Evolutionary conservation across 2,329 filamentous ascomycete genomes (phyloP).

Genomic region (Fusarium devonianum): DNA sequence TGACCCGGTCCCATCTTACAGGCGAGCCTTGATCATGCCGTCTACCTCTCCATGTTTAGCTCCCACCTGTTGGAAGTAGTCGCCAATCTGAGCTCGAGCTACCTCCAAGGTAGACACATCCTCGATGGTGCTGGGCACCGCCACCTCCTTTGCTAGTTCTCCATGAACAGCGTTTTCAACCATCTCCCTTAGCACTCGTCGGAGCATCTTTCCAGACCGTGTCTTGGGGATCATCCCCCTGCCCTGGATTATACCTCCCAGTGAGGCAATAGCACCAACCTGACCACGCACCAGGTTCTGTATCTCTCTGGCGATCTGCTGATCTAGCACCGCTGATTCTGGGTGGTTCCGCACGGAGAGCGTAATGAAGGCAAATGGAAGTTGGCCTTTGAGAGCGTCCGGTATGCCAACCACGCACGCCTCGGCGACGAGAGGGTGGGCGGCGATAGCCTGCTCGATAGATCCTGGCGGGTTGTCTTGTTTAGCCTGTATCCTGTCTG

Average conservation of each 20-base stretch:
- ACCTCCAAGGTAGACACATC: conserved; percentile 77
- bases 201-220: conserved; percentile 86
- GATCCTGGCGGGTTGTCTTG: conserved; percentile 64
- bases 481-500: not conserved
- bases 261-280: conserved; percentile 84
- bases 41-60: conserved; percentile 54
- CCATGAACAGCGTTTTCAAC: conserved; percentile 81
- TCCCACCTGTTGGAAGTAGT: conserved; percentile 72
- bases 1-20: conserved; percentile 47
- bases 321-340: conserved; percentile 57
- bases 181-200: conserved; percentile 81
- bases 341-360: conserved; percentile 57
- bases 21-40: conserved; percentile 60
- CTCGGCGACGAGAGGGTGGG: conserved; percentile 80
- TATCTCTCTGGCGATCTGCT: conserved; percentile 64
- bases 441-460: conserved; percentile 90
- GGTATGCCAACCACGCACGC: conserved; percentile 87
- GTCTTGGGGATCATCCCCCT: conserved; percentile 92
- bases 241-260: conserved; percentile 87
- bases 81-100: conserved; percentile 72
- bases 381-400: conserved; percentile 84
- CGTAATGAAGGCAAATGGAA: conserved; percentile 88
- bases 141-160: conserved; percentile 74
- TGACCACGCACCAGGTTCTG: conserved; percentile 77
- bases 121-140: conserved; percentile 85